Evolutionary conservation across 2,329 filamentous ascomycete genomes (phyloP), one percentile per base, ranked within the genome.

Genomic region (Colletotrichum chlorophyti): DNA sequence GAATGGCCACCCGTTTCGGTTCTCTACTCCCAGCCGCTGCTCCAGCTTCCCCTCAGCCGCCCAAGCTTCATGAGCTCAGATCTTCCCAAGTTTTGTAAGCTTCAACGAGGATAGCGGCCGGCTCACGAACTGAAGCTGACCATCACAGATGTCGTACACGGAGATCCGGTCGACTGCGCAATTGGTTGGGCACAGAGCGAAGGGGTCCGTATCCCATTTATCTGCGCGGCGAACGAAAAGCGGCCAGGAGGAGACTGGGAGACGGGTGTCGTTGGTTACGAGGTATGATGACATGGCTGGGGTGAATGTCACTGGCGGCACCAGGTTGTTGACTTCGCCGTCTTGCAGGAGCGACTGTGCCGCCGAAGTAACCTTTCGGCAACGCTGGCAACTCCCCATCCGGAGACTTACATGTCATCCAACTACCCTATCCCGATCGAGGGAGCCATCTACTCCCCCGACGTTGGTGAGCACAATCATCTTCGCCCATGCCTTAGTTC

Each of bases 221-320:
- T 91, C 61, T 91, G 89, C 64, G 83, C 86, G 53, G 90, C 90
- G 43, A 91, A 93, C 73, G 90, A 93, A 70, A 90, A 88, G 68
- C 81, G 88, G 32, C 82, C 90, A 1, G 90, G 90, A 9, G 90
- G 90, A n/a, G 89, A 93, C 69, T 93, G 90, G 90, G 89, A 92
- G 65, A 89, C 82, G 6, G 81, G 80, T 60, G 79, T 75, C 11
- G 70, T 74, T 3, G 76, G 76, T 29, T 77, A 78, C 60, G 76
- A 79, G 57, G 60, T 62, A 58, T 46, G 43, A 19, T 15, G 21
- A 31, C n/a, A 6, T 12, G n/a, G n/a, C n/a, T 38, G 24, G 6
- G 14, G 14, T 4, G 10, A 12, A 12, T 17, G 37, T 17, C 17
- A 6, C 11, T 29, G 23, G 14, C 2, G 42, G 21, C 24, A 10